Conservation (phyloP, 345 rosid genomes). For the Salix exigua region DNA sequence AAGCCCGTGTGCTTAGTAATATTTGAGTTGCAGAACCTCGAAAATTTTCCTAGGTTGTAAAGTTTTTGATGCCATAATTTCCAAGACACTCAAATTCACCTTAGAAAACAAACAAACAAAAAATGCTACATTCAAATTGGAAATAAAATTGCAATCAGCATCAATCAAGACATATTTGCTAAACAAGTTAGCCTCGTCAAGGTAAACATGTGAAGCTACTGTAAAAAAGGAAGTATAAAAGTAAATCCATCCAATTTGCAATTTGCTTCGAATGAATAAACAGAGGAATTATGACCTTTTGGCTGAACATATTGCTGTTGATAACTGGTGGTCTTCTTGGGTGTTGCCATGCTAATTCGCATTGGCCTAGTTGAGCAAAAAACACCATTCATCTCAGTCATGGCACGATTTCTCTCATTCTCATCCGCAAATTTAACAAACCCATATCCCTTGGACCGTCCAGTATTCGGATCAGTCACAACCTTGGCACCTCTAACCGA, state of each 20-base stretch:
- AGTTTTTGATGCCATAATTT: not conserved
- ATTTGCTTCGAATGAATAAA: not conserved
- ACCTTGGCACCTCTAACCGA: slow-evolving; percentile 99
- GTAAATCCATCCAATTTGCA: not conserved
- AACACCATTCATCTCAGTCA: slow-evolving; percentile 93
- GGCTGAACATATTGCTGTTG: slow-evolving; percentile 55
- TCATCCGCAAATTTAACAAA: slow-evolving; percentile 92
- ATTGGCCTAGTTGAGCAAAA: slow-evolving; percentile 88
- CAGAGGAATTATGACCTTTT: not conserved
- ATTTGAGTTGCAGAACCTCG: not conserved
- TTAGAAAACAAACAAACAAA: no score
- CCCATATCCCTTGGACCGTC: slow-evolving; percentile 98
- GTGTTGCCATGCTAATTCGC: slow-evolving; percentile 93
- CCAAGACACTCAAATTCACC: not conserved
- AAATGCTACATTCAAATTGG: not conserved
- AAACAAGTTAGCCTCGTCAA: not conserved
- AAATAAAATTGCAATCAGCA: not conserved
- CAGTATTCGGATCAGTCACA: slow-evolving; percentile 91
- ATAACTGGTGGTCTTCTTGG: slow-evolving; percentile 58
- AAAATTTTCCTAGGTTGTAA: not conserved
- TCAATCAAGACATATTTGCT: not conserved
- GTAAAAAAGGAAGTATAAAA: not conserved
- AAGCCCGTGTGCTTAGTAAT: not conserved
- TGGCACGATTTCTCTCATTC: slow-evolving; percentile 82
- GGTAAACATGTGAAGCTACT: not conserved